Evolutionary conservation across 2,329 filamentous ascomycete genomes (phyloP).

Genomic region (Pseudopyrenochaeta lycopersici): DNA sequence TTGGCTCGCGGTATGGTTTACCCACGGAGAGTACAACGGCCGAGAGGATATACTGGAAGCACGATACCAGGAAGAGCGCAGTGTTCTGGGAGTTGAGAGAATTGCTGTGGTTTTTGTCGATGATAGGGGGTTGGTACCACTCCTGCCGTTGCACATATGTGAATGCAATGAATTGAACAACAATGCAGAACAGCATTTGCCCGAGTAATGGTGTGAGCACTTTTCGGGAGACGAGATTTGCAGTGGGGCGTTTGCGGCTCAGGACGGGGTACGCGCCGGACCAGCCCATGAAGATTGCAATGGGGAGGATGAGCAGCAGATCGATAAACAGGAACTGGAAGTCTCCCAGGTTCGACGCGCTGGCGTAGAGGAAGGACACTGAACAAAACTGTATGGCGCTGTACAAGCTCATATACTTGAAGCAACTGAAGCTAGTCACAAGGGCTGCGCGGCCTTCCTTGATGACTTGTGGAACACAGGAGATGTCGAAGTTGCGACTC

Average conservation of each 20-base stretch:
- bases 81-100: constrained; percentile 95
- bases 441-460: constrained; percentile 91
- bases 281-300: constrained; percentile 99
- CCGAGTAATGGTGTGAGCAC: constrained; percentile 88
- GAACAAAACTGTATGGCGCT: constrained; percentile 99
- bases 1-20: constrained; percentile 83
- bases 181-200: constrained; percentile 83
- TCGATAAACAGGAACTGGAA: constrained; percentile 99
- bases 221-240: constrained; percentile 90
- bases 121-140: constrained; percentile 83
- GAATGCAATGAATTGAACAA: constrained; percentile 79
- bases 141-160: constrained; percentile 77
- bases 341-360: constrained; percentile 92
- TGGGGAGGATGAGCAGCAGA: constrained; percentile 87
- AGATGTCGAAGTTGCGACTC: constrained; percentile 93
- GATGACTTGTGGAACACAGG: constrained; percentile 92
- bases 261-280: constrained; percentile 81
- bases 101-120: constrained; percentile 82
- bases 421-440: constrained; percentile 99
- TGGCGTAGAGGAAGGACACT: constrained; percentile 95
- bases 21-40: constrained; percentile 93
- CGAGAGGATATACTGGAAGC: constrained; percentile 93
- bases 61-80: constrained; percentile 85
- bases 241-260: constrained; percentile 85
- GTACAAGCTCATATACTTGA: constrained; percentile 99